These are phyloP conservation scores for Bjerkandera adusta DNA, from an alignment of 1,284 basidiomycete genomes.

Conservation along the genomic window DNA sequence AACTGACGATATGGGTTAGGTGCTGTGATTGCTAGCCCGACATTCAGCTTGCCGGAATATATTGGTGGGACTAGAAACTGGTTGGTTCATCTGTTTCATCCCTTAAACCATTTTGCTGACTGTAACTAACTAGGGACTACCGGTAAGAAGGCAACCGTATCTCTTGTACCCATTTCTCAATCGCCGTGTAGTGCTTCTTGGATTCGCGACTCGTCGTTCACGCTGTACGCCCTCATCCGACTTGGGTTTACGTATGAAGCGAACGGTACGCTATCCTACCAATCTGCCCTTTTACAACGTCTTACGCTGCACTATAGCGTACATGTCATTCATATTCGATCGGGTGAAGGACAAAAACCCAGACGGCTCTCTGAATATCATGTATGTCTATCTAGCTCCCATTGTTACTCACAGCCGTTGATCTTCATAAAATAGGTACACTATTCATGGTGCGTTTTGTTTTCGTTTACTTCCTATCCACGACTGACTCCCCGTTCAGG, in stretches of 20 bases:
- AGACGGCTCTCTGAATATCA: slow-evolving; percentile 89
- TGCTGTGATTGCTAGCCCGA: slow-evolving; percentile 90
- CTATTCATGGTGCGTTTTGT: slow-evolving; percentile 63
- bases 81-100: slow-evolving; percentile 34
- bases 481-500: slow-evolving; percentile 37
- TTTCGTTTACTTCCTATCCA: background rate
- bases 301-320: slow-evolving; percentile 44
- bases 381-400: slow-evolving; percentile 42
- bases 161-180: background rate
- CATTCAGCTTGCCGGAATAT: slow-evolving; percentile 89
- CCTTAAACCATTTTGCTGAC: background rate
- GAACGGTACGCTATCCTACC: slow-evolving; percentile 47
- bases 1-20: slow-evolving; percentile 36
- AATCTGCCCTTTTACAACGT: background rate
- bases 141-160: too few relatives aligned
- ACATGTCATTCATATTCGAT: slow-evolving; percentile 88
- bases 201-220: slow-evolving; percentile 92
- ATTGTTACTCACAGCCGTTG: background rate
- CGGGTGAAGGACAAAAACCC: slow-evolving; percentile 78
- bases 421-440: too few relatives aligned
- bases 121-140: slow-evolving; percentile 55
- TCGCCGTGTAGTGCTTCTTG: slow-evolving; percentile 72
- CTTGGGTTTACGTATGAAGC: slow-evolving; percentile 91
- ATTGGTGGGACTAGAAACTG: slow-evolving; percentile 88
- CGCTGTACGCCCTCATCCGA: slow-evolving; percentile 87